phyloP scores from a whole-genome alignment of 306 rosid genomes.

The Inga laurina region DNA sequence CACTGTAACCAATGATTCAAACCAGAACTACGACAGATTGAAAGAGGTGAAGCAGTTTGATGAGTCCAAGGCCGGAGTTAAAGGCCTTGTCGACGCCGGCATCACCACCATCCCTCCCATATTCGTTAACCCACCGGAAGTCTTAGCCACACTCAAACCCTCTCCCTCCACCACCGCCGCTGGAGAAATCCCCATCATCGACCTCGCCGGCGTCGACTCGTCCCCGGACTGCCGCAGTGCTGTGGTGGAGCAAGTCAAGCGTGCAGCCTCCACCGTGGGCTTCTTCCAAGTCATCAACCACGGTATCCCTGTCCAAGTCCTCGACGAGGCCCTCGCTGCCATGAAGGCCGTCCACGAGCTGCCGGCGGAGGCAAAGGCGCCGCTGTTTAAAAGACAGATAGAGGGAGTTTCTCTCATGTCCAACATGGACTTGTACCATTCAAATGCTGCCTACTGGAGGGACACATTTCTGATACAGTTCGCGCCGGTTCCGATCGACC shows the following conservation, averaged over 20 bases:
- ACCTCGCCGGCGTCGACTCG: conserved; percentile 25
- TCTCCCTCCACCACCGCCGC: neutral
- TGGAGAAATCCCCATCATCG: conserved; percentile 35
- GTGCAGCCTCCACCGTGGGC: conserved; percentile 39
- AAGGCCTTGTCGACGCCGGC: conserved; percentile 28
- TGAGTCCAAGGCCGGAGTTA: neutral
- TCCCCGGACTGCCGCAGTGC: conserved; percentile 25
- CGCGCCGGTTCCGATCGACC: conserved; percentile 18
- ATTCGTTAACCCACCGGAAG: conserved; percentile 44
- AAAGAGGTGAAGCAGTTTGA: conserved; percentile 34
- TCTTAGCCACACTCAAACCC: conserved; percentile 13
- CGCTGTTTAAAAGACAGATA: conserved; percentile 21
- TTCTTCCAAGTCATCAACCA: conserved; percentile 58
- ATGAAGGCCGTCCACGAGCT: conserved; percentile 50
- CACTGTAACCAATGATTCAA: neutral
- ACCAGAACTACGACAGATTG: neutral
- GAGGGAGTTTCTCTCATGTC: conserved; percentile 43
- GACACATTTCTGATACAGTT: conserved; percentile 41
- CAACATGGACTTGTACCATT: conserved; percentile 35
- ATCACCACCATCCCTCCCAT: conserved; percentile 37
- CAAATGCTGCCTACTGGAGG: conserved; percentile 39
- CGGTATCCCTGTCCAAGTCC: conserved; percentile 28
- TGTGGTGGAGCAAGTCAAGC: conserved; percentile 31
- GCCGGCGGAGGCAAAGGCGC: conserved; percentile 27
- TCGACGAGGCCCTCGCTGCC: conserved; percentile 33